These are phyloP conservation scores for Neurospora sp. DNA, from an alignment of 495 filamentous ascomycete species.

Conservation along the genomic window DNA sequence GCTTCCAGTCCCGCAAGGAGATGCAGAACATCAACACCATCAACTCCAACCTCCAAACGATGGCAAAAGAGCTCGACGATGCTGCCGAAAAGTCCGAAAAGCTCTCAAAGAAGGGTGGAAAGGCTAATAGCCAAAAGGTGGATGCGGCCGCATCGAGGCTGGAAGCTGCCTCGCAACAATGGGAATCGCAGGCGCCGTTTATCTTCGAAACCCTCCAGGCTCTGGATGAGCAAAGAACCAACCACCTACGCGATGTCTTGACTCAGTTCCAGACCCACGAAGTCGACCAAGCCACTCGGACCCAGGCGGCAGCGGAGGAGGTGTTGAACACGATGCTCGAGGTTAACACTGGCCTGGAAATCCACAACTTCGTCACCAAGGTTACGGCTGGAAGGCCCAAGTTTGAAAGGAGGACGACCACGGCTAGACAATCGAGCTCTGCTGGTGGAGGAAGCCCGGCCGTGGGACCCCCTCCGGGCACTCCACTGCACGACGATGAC, in stretches of 20 bases:
- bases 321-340: constrained; percentile 81
- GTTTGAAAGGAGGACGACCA: constrained; percentile 32
- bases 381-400: constrained; percentile 40
- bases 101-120: constrained; percentile 66
- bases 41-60: constrained; percentile 63
- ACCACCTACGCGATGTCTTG: constrained; percentile 84
- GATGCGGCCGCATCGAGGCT: constrained; percentile 64
- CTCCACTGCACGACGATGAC: constrained; percentile 39
- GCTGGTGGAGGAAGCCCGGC: constrained; percentile 20
- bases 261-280: constrained; percentile 92
- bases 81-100: constrained; percentile 86
- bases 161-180: constrained; percentile 70
- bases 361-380: constrained; percentile 65
- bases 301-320: constrained; percentile 63
- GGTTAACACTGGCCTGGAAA: constrained; percentile 79
- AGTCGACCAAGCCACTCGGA: constrained; percentile 74
- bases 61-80: constrained; percentile 77
- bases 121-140: constrained; percentile 70
- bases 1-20: constrained; percentile 60
- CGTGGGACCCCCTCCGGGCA: constrained; percentile 18
- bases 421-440: constrained; percentile 30
- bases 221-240: constrained; percentile 78
- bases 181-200: constrained; percentile 93
- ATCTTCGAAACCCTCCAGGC: constrained; percentile 92
- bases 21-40: constrained; percentile 78